Evolutionary conservation across 2,329 filamentous ascomycete genomes (phyloP), one percentile per base, ranked within the genome.

Genomic region (Biscogniauxia sp.): DNA sequence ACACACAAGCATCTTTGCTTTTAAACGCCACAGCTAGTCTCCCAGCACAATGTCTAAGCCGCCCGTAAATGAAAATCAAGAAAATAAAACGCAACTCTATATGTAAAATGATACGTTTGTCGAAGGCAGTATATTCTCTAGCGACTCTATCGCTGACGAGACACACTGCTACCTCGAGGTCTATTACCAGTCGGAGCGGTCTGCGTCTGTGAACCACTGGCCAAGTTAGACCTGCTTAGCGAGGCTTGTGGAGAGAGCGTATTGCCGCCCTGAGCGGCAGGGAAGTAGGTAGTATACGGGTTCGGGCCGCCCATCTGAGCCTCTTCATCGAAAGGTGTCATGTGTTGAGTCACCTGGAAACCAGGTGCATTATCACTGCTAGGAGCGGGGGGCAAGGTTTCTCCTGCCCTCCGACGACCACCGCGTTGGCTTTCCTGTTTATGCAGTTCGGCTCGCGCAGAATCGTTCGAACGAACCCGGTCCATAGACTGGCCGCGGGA

Each of bases 391-490:
- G 72, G 69, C 6, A 73, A 61, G 2, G 68, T 66, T 53, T 72
- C 71, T 25, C 72, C 72, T 17, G 71, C 70, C 58, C 63, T 68
- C n/a, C 72, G 71, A 26, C 68, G 66, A 28, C 72, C 68, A 52
- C 68, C 66, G 32, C 71, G 71, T 45, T 71, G 69, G 53, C 71
- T 73, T 41, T 66, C 58, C 11, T 62, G 62, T 64, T 72, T 72
- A 45, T 66, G 63, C 19, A 72, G 66, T 11, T 67, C 66, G 11
- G 63, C 52, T 13, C 63, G 65, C n/a, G 67, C 75, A 53, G 76
- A 73, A 20, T 80, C 78, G 59, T 69, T 73, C 5, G 73, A 75
- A 9, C 77, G 76, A 20, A 66, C 68, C 37, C 72, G 73, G 55
- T 77, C 75, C 0, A 74, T 64, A 3, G 73, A 71, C 8, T 67